These are phyloP conservation scores for Ophiostoma tasmaniense DNA, from an alignment of 2,329 filamentous ascomycete species.

Conservation along the genomic window DNA sequence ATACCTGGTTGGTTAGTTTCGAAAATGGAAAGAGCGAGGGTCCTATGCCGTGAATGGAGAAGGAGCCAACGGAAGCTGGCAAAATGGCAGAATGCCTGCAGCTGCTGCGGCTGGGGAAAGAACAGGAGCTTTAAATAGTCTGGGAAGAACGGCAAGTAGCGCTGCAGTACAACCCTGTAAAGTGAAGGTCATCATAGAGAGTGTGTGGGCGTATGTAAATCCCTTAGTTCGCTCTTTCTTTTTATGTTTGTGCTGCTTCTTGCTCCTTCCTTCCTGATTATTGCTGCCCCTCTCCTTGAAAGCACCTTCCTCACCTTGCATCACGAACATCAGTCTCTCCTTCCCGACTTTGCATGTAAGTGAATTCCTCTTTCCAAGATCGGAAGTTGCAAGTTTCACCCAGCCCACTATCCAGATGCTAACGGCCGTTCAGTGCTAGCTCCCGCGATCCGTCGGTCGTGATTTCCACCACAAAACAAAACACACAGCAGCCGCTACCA, in stretches of 20 bases:
- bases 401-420: background rate
- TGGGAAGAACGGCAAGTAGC: conserved; percentile 1
- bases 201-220: background rate
- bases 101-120: background rate
- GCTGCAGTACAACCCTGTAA: conserved; percentile 13
- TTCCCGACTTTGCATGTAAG: background rate
- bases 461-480: background rate
- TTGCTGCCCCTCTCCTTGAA: background rate
- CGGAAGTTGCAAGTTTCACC: background rate
- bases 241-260: background rate
- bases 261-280: background rate
- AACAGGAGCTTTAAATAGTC: background rate
- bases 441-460: background rate
- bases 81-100: background rate
- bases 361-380: background rate
- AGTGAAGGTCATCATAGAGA: background rate
- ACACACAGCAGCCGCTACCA: background rate
- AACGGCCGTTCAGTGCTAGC: background rate
- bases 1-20: background rate
- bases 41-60: background rate
- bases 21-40: background rate
- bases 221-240: conserved; percentile 3
- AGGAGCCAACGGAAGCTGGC: background rate
- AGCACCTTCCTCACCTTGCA: background rate
- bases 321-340: background rate